Conservation (phyloP, 2,329 filamentous ascomycete genomes). For the Tolypocladium tropicale region DNA sequence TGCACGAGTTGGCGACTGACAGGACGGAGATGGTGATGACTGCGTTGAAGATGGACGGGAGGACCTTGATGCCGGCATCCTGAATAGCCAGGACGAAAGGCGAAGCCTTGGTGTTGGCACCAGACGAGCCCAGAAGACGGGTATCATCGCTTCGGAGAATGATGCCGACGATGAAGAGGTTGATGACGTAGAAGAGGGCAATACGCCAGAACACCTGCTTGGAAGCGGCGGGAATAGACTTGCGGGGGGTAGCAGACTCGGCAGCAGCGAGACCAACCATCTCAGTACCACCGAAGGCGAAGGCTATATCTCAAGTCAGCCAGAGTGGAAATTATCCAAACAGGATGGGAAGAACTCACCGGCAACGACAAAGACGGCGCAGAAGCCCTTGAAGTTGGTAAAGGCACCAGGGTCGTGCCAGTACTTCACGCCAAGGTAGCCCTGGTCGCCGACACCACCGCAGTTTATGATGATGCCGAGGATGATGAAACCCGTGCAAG, state of each 20-base stretch:
- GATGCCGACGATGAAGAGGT: slow-evolving; percentile 11
- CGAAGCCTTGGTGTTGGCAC: slow-evolving; percentile 2
- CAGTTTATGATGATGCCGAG: slow-evolving; percentile 12
- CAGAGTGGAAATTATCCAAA: background rate
- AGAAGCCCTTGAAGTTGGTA: slow-evolving; percentile 13
- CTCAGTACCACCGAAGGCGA: slow-evolving; percentile 12
- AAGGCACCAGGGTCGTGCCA: slow-evolving; percentile 11
- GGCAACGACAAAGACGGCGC: slow-evolving; percentile 8
- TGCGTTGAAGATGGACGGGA: slow-evolving; percentile 25
- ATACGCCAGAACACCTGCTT: slow-evolving; percentile 15
- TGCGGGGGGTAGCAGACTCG: slow-evolving; percentile 12
- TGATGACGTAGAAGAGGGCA: slow-evolving; percentile 11
- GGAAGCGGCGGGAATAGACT: slow-evolving; percentile 12
- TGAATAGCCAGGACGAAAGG: slow-evolving; percentile 7
- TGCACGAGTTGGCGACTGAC: slow-evolving; percentile 67
- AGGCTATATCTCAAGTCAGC: slow-evolving; percentile 2
- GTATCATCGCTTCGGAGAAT: slow-evolving; percentile 10
- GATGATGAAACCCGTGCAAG: slow-evolving; percentile 1
- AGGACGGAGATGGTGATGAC: slow-evolving; percentile 47
- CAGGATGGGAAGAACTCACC: background rate
- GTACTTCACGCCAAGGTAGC: slow-evolving; percentile 11
- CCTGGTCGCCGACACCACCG: slow-evolving; percentile 8
- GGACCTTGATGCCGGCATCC: slow-evolving; percentile 3
- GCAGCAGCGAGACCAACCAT: slow-evolving; percentile 14
- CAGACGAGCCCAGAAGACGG: slow-evolving; percentile 3